Evolutionary conservation across 2,329 filamentous ascomycete species (phyloP), one percentile per base, ranked within the genome.

Genomic region (Cylindrodendrum hubeiense): DNA sequence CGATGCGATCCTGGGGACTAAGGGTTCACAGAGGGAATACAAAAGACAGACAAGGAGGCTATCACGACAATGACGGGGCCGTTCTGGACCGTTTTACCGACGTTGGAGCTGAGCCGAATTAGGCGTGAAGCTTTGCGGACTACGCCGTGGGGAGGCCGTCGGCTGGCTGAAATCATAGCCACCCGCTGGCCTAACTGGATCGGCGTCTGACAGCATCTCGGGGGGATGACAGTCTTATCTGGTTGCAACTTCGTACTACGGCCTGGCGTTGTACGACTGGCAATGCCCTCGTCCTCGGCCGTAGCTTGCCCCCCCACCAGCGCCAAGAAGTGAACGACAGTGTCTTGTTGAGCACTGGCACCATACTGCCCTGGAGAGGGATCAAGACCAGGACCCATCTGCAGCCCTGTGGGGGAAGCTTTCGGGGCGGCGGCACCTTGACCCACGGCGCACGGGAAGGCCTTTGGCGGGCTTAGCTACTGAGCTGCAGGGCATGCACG

Each of bases 331-430:
- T 30, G 26, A 10, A 12, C 26, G 24, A 19, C 24, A 17, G 43
- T 19, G 43, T 12, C 15, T n/a, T 2, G 37, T n/a, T 2, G 37
- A 39, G 37, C 37, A 43, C 41, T 43, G 41, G 19, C 19, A 43
- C 41, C 19, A 43, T 43, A 21, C 26, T 21, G 10, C n/a, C 26
- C 17, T 28, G 5, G 4, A n/a, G 46, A 37, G 37, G 26, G 30
- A 30, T 22, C 7, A 22, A 28, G 52, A 39, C 44, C 26, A n/a
- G 30, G 50, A 52, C 54, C 60, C 60, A 41, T 63, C 50, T 59
- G 55, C 61, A 64, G 61, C 61, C 61, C 61, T 64, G 50, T 64
- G 61, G 61, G 50, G 50, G 22, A 53, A 21, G 24, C 37, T 26
- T 22, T 47, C 30, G 44, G 34, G 30, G 17, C 34, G n/a, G n/a